A percentile compares a stretch with the other conserved stretches of the same genome.
Evolutionary conservation across 768 basidiomycete genomes (phyloP).

Genomic region (Kwoniella botswanensis): DNA sequence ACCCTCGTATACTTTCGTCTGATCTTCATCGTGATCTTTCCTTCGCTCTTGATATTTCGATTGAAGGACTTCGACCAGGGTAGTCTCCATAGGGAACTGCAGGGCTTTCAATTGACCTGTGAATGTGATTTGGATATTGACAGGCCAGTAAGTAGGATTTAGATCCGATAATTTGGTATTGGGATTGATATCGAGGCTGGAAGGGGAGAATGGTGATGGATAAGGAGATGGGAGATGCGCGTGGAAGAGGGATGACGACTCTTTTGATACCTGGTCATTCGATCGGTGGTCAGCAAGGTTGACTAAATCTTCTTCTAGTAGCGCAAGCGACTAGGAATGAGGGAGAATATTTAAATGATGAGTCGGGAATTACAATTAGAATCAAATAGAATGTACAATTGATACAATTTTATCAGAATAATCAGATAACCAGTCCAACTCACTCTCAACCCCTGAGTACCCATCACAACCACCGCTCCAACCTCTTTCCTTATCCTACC

Average conservation of each 20-base stretch:
- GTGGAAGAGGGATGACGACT: slow-evolving; percentile 35
- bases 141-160: slow-evolving; percentile 30
- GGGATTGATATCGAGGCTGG: neutral
- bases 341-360: too few species aligned
- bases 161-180: neutral
- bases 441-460: slow-evolving; percentile 46
- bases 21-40: neutral
- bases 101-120: slow-evolving; percentile 28
- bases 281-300: too few species aligned
- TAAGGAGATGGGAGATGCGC: slow-evolving; percentile 43
- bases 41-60: neutral
- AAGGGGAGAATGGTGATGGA: slow-evolving; percentile 27
- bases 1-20: slow-evolving; percentile 25
- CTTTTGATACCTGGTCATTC: slow-evolving; percentile 18
- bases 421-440: slow-evolving; percentile 7
- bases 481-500: slow-evolving; percentile 41
- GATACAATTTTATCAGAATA: too few species aligned
- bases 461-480: slow-evolving; percentile 36
- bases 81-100: slow-evolving; percentile 43
- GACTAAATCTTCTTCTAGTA: too few species aligned
- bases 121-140: slow-evolving; percentile 48
- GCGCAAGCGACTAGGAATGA: too few species aligned
- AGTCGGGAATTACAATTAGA: too few species aligned
- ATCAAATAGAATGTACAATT: too few species aligned
- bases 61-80: slow-evolving; percentile 32